Base-by-base conservation (phyloP, 805 yeast species). In the Metschnikowia peoriensis region DNA sequence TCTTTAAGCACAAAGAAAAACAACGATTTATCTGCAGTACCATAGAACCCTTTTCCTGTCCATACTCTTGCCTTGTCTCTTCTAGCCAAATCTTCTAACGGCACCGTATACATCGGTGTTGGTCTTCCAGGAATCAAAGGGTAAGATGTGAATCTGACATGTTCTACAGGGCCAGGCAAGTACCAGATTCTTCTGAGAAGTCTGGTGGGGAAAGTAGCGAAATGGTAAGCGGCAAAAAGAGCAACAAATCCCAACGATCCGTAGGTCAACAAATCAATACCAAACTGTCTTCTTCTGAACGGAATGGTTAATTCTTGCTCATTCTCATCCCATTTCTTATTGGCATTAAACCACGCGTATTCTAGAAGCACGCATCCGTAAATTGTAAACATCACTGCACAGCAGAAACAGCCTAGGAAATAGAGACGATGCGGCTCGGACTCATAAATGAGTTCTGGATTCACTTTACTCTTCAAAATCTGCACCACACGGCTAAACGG, bases 41-140 rank as follows among this genome's bases (percentile, higher is more conserved):
- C 96, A 64, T 89, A 89, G 62, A 87, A 85, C 1, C 96, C 96
- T 55, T 85, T 84, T n/a, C 91, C 92, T 0, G 96, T 87, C 83
- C 90, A 89, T 5, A 89, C 83, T 57, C 87, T 83, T 8, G 89
- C 76, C 53, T 80, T 77, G 52, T 78, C 79, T 47, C 84, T 82
- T 53, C 91, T 76, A 34, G 70, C 68, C 47, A 89, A 57, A 45
- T 76, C 69, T 38, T 73, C 72, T 45, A 89, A 63, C 2, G 93
- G 91, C 34, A 88, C 71, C 0, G 89, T 83, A 54, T 79, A 78
- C 10, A 87, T 85, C 0, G 96, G 93, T 0, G 94, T 85, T 1
- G 94, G 85, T 46, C 82, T 71, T 10, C 88, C 87, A 0, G 96
- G 96, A 12, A 89, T 57, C 45, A 85, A 59, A 1, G 96, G 92